Evolutionary conservation across 2,329 filamentous ascomycete genomes (phyloP).

Genomic region (Cadophora sp.): DNA sequence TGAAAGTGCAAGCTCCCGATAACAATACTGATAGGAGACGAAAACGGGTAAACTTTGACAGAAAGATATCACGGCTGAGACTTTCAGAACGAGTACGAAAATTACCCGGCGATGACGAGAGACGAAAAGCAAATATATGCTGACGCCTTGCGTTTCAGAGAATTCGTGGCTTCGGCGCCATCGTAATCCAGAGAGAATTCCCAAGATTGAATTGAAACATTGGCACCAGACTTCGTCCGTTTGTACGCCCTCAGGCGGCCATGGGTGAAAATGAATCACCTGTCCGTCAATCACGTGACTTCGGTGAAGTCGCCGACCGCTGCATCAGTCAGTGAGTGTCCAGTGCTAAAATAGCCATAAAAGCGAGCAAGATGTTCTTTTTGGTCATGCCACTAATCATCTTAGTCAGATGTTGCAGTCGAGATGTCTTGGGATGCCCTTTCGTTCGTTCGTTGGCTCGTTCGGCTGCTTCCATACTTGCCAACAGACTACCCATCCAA

Average conservation of each 20-base stretch:
- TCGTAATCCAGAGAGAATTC: background rate
- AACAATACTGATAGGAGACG: background rate
- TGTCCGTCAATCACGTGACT: conserved; percentile 1
- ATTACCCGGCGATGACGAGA: background rate
- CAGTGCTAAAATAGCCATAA: conserved; percentile 1
- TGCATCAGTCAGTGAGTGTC: background rate
- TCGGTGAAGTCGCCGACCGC: background rate
- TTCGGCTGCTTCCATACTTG: background rate
- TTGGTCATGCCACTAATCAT: background rate
- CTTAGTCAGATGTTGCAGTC: conserved; percentile 7
- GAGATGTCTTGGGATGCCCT: background rate
- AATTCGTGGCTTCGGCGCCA: background rate
- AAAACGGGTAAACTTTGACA: background rate
- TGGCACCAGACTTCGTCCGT: background rate
- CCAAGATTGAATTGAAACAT: conserved; percentile 9
- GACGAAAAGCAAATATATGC: conserved; percentile 3
- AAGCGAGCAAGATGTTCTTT: background rate
- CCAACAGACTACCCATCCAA: background rate
- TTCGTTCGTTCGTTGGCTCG: conserved; percentile 2
- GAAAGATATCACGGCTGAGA: background rate
- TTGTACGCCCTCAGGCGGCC: background rate
- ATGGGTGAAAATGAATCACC: background rate
- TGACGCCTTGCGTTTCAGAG: background rate
- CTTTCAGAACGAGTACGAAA: background rate
- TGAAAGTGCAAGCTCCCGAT: conserved; percentile 5